Conservation (phyloP, 2,329 filamentous ascomycete species). For the Mariannaea sp. region DNA sequence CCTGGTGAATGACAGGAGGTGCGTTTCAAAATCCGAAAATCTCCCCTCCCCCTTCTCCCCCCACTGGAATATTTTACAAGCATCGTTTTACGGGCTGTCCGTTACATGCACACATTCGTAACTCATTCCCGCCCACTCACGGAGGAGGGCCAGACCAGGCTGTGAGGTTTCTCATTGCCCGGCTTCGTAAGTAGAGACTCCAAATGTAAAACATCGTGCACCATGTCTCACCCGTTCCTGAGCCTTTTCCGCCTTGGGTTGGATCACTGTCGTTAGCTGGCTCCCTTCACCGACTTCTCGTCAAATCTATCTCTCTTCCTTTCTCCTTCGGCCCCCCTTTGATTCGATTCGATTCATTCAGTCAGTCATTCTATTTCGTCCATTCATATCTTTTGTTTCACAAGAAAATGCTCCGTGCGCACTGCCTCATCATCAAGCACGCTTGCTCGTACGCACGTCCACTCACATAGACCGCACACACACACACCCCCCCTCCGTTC, state of each 20-base stretch:
- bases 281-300: conserved; percentile 10
- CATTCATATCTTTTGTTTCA: conserved; percentile 1
- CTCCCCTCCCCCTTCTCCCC: too few species aligned
- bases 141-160: too few species aligned
- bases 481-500: background rate
- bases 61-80: too few species aligned
- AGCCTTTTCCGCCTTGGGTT: background rate
- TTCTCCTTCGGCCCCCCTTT: too few species aligned
- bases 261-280: background rate
- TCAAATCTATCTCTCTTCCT: background rate
- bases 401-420: background rate
- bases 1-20: too few species aligned
- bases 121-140: too few species aligned
- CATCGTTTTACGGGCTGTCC: too few species aligned
- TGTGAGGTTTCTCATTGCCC: background rate
- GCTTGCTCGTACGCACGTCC: background rate
- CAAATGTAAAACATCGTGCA: background rate
- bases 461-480: background rate
- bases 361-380: too few species aligned
- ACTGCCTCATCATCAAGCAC: background rate
- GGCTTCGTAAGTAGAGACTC: background rate
- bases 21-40: too few species aligned
- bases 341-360: too few species aligned
- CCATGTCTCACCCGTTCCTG: background rate
- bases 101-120: too few species aligned